Evolutionary conservation across 2,329 filamentous ascomycete genomes (phyloP).

Genomic region (Periconia sp.): DNA sequence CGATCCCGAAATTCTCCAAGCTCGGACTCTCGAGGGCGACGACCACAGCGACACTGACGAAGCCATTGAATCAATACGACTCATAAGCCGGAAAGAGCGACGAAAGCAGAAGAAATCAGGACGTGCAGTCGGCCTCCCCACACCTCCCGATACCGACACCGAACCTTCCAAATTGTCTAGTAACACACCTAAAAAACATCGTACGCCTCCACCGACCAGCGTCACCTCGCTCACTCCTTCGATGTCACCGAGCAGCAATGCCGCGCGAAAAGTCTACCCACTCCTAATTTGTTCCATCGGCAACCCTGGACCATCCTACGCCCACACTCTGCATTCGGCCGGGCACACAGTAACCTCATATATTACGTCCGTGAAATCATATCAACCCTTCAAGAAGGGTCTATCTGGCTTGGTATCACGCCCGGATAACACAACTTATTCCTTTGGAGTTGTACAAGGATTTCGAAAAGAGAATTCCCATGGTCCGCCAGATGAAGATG

Average conservation of each 20-base stretch:
- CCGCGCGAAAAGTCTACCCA: constrained; percentile 37
- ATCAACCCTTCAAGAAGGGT: constrained; percentile 35
- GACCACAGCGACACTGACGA: background rate
- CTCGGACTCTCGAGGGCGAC: constrained; percentile 17
- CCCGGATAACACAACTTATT: constrained; percentile 31
- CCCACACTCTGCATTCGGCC: constrained; percentile 82
- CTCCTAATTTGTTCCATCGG: constrained; percentile 87
- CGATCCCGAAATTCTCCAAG: constrained; percentile 24
- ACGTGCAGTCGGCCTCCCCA: constrained; percentile 16
- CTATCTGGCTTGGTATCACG: constrained; percentile 37
- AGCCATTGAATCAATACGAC: background rate
- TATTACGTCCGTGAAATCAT: constrained; percentile 30
- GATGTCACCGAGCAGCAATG: constrained; percentile 31
- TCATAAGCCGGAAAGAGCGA: constrained; percentile 30
- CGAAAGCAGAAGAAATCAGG: constrained; percentile 26
- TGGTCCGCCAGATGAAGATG: constrained; percentile 31
- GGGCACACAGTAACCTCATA: constrained; percentile 76
- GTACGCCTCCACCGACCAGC: constrained; percentile 5
- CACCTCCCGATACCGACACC: constrained; percentile 26
- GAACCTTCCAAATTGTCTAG: constrained; percentile 8
- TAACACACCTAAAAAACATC: constrained; percentile 13
- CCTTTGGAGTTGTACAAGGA: constrained; percentile 56
- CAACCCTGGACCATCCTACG: constrained; percentile 73
- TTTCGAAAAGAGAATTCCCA: constrained; percentile 18
- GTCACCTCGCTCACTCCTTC: constrained; percentile 2